Base-by-base conservation (phyloP, 177 flowering plant species). In the Telopea speciosissima region DNA sequence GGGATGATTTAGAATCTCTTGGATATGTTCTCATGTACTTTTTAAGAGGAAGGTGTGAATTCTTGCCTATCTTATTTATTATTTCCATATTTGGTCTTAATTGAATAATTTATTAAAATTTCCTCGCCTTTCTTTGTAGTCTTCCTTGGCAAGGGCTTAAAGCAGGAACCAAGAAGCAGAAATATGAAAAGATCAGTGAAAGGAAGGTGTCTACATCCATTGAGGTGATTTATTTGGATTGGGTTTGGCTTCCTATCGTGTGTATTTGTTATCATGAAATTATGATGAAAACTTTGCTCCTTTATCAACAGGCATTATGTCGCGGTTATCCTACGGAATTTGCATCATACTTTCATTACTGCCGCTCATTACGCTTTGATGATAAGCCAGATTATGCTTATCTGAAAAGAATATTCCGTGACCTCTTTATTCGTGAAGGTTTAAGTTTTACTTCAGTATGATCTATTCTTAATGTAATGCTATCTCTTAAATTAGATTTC, bases 141-240 rank as follows among this genome's bases (percentile, higher is more conserved):
- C 96, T 93, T 77, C 98, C 98, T 5, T 93, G 98, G 98, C 96
- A 90, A 75, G 96, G 98, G 60, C 74, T 90, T 58, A 90, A 89
- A 79, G 98, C 93, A n/a, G 93, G 93, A 65, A 93, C 85, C 64
- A 90, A 93, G 77, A 90, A 91, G 79, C 93, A 93, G 77, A 90
- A 90, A 79, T 89, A 88, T 79, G 95, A 91, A 69, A 89, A 86
- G 81, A 91, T 91, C 62, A 88, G 95, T 75, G 98, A 91, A 75
- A 89, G 81, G 78, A 92, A 90, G 83, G 88, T 88, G 81, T 86
- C 87, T 12, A 92, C 97, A 40, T 89, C 94, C 13, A 85, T 89
- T 56, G 96, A 89, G 98, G 96, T 89, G 82, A 65, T 63, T 22
- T 63, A 24, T 45, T 24, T 56, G 8, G 8, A 33, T 33, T 33